Evolutionary conservation across 345 rosid species (phyloP), one percentile per base, ranked within the genome.

Genomic region (Dipteronia sinensis): DNA sequence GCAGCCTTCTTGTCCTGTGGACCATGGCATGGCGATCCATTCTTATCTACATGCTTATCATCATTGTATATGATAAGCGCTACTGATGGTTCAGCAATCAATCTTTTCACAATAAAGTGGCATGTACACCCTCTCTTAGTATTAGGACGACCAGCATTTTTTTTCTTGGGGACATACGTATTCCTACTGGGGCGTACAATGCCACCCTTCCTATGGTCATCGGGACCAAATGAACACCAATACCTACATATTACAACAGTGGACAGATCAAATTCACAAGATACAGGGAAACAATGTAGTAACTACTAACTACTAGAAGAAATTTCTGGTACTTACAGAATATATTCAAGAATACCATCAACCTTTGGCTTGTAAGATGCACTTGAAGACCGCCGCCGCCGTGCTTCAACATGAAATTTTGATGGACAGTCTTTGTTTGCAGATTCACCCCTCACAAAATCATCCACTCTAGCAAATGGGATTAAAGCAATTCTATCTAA

Each of bases 151-250:
- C 97, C 99, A 23, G 97, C 97, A 47, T 92, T 95, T 65, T 89
- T 92, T 87, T 93, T 93, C 89, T 90, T 95, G 4, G 87, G 93
- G 46, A 91, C 84, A 76, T 90, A 93, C 3, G 93, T 90, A 78
- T 79, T 91, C 89, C 98, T 85, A 76, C 99, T 94, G 27, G 99
- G 98, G 70, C 98, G 84, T 38, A 94, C 91, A 47, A 88, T 63
- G 71, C 98, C 95, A 47, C 99, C 98, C 81, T 87, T 92, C 74
- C 98, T 85, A 76, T 91, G 97, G 78, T 94, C 99, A 82, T 95
- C 97, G 51, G 99, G 97, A 31, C 98, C 99, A 86, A 92, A 95
- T 22, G 99, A 95, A 85, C 98, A 95, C 99, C 98, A 95, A 82
- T 95, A 95, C 92, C 98, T 95, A 85, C 71, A 79, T 72, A 76